Conservation (phyloP, 2,329 filamentous ascomycete species). For the Cladosporium halotolerans region DNA sequence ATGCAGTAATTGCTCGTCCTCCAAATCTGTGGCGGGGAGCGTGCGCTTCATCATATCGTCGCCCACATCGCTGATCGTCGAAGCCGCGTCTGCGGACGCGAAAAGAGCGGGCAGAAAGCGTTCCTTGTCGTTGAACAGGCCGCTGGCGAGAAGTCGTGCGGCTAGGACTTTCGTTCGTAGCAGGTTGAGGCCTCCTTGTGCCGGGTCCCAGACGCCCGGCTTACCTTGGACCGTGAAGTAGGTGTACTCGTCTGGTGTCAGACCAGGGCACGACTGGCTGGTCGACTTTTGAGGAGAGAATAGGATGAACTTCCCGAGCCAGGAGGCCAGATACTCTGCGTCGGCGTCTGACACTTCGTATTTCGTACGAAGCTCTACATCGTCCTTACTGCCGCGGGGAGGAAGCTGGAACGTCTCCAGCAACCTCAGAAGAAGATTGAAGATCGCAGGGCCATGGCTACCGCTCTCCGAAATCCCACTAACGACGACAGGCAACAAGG, state of each 20-base stretch:
- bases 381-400: slow-evolving; percentile 70
- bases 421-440: slow-evolving; percentile 75
- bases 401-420: slow-evolving; percentile 68
- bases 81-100: slow-evolving; percentile 76
- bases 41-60: slow-evolving; percentile 84
- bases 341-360: slow-evolving; percentile 67
- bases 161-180: slow-evolving; percentile 64
- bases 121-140: slow-evolving; percentile 76
- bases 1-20: slow-evolving; percentile 58
- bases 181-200: slow-evolving; percentile 58
- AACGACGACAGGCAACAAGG: slow-evolving; percentile 65
- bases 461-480: slow-evolving; percentile 58
- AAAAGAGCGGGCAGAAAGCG: slow-evolving; percentile 78
- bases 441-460: slow-evolving; percentile 58
- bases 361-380: slow-evolving; percentile 58
- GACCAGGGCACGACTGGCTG: slow-evolving; percentile 49
- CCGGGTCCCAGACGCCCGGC: slow-evolving; percentile 61
- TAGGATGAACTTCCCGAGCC: slow-evolving; percentile 72
- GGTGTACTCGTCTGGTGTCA: slow-evolving; percentile 59
- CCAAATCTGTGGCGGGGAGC: slow-evolving; percentile 60
- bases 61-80: slow-evolving; percentile 72
- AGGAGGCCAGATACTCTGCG: slow-evolving; percentile 64
- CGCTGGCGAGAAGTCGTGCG: slow-evolving; percentile 70
- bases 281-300: slow-evolving; percentile 42
- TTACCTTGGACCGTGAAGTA: slow-evolving; percentile 64